Evolutionary conservation across 192 early-diverging fungal genomes (phyloP).

Genomic region (Lobosporangium transversale): DNA sequence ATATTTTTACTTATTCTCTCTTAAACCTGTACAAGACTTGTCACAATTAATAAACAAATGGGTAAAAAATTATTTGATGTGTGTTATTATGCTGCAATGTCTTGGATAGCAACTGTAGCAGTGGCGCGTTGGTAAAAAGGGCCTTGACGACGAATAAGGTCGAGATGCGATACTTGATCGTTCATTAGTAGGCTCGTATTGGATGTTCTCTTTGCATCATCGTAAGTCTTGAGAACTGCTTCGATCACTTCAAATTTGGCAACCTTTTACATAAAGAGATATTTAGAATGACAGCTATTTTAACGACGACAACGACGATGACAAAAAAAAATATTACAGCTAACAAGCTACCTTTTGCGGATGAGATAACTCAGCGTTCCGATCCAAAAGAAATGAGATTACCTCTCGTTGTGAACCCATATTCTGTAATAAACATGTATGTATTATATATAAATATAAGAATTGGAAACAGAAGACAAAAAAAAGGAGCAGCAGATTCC

Average conservation of each 20-base stretch:
- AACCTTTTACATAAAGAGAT: slow-evolving; percentile 8
- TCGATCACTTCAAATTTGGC: slow-evolving; percentile 36
- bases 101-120: slow-evolving; percentile 34
- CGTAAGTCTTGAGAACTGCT: slow-evolving; percentile 21
- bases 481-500: too few species aligned
- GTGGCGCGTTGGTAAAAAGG: slow-evolving; percentile 41
- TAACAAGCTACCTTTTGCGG: slow-evolving; percentile 51
- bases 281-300: not conserved
- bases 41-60: slow-evolving; percentile 19
- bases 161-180: slow-evolving; percentile 42
- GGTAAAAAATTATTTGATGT: slow-evolving; percentile 18
- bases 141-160: slow-evolving; percentile 34
- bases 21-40: not conserved
- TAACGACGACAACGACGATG: not conserved
- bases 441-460: not conserved
- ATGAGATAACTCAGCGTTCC: slow-evolving; percentile 26
- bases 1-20: not conserved
- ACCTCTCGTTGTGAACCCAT: slow-evolving; percentile 21
- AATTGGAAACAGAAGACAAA: too few species aligned
- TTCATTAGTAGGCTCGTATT: slow-evolving; percentile 5
- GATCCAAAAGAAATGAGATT: slow-evolving; percentile 28
- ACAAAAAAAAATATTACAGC: slow-evolving; percentile 3
- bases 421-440: slow-evolving; percentile 16
- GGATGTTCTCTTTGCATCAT: not conserved
- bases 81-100: slow-evolving; percentile 24